Percentiles rank a stretch among this genome's conserved stretches.
These are phyloP conservation scores for Monilinia fructicola DNA, from an alignment of 2,329 filamentous ascomycete species.

Conservation along the genomic window DNA sequence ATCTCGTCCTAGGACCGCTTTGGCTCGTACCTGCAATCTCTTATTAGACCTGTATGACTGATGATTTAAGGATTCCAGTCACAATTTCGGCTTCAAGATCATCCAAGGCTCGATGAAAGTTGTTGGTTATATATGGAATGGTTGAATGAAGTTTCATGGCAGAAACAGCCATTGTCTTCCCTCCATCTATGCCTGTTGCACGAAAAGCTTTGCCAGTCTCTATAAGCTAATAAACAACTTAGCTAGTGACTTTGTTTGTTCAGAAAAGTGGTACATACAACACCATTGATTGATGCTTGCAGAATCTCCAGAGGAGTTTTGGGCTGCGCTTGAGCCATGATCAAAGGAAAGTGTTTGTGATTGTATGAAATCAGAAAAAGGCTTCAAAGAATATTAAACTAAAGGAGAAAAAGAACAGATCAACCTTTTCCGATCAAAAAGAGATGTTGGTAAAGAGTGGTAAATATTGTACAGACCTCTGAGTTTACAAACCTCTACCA, in stretches of 20 bases:
- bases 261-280: constrained; percentile 46
- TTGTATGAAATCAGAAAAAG: neutral
- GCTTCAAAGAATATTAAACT: neutral
- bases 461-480: neutral
- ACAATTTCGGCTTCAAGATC: constrained; percentile 59
- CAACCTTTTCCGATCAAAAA: neutral
- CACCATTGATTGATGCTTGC: constrained; percentile 55
- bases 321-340: constrained; percentile 29
- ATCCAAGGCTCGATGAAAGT: constrained; percentile 52
- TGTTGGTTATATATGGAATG: constrained; percentile 37
- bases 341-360: constrained; percentile 5
- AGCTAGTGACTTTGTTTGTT: constrained; percentile 7
- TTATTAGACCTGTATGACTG: constrained; percentile 19
- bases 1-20: constrained; percentile 56
- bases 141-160: constrained; percentile 32
- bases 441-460: neutral
- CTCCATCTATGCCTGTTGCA: constrained; percentile 48
- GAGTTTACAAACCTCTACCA: neutral
- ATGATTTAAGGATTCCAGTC: constrained; percentile 32
- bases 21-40: constrained; percentile 49
- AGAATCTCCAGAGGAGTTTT: constrained; percentile 44
- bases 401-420: too few species aligned
- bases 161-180: constrained; percentile 42
- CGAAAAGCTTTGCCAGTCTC: constrained; percentile 59
- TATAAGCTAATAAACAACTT: constrained; percentile 48